phyloP scores from a whole-genome alignment of 2,329 filamentous ascomycete genomes.

The Pseudogymnoascus sp. region DNA sequence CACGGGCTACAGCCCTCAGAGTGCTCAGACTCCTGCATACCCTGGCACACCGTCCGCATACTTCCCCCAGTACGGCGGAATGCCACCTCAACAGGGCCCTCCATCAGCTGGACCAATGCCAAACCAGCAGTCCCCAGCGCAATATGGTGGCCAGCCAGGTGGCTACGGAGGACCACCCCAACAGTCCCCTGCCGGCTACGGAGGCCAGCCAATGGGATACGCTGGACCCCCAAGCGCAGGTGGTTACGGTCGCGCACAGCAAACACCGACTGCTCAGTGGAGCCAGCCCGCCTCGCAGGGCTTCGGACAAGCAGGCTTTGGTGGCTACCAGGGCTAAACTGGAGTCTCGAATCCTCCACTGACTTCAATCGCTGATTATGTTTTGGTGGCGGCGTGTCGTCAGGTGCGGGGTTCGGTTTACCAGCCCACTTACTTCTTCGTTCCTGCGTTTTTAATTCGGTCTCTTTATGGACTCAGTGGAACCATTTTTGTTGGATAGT shows the following conservation, averaged over 20 bases:
- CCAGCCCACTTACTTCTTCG: background rate
- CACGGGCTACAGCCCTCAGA: conserved; percentile 63
- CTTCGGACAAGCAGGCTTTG: conserved; percentile 55
- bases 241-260: conserved; percentile 72
- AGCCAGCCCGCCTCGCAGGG: conserved; percentile 50
- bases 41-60: conserved; percentile 71
- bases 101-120: conserved; percentile 32
- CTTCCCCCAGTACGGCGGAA: conserved; percentile 91
- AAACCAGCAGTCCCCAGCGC: conserved; percentile 33
- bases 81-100: conserved; percentile 30
- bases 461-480: background rate
- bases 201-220: conserved; percentile 63
- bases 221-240: conserved; percentile 68
- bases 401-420: background rate
- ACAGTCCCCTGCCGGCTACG: conserved; percentile 55
- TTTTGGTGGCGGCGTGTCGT: conserved; percentile 6
- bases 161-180: conserved; percentile 56
- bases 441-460: background rate
- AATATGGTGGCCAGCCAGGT: conserved; percentile 57
- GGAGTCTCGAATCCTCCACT: background rate
- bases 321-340: conserved; percentile 52
- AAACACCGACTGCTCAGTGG: conserved; percentile 33
- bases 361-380: background rate
- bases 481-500: conserved; percentile 16
- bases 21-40: conserved; percentile 61